Evolutionary conservation across 2,329 filamentous ascomycete species (phyloP).

Genomic region (Daldinia eschscholtzii): DNA sequence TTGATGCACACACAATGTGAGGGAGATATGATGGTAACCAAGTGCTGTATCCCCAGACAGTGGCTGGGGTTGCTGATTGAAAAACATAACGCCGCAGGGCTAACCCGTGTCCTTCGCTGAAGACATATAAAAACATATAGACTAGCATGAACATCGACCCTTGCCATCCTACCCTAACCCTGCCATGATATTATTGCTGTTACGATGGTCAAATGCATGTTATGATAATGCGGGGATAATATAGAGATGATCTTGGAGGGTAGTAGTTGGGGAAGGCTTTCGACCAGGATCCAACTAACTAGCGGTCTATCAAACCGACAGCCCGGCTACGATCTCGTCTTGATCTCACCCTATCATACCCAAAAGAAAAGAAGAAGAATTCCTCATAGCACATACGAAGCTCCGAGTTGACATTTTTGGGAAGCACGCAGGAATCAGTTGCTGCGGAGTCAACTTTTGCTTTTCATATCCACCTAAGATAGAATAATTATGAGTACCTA

Average conservation of each 20-base stretch:
- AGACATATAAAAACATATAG: background rate
- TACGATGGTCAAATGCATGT: slow-evolving; percentile 32
- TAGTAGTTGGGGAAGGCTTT: slow-evolving; percentile 11
- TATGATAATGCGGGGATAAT: slow-evolving; percentile 39
- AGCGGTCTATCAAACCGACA: slow-evolving; percentile 42
- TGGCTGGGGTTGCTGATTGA: slow-evolving; percentile 27
- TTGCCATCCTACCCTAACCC: slow-evolving; percentile 18
- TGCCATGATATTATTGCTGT: slow-evolving; percentile 11
- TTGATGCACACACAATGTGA: slow-evolving; percentile 12
- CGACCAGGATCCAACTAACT: slow-evolving; percentile 34
- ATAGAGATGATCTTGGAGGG: slow-evolving; percentile 27
- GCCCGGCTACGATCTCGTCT: slow-evolving; percentile 30
- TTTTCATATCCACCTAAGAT: background rate
- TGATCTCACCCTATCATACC: slow-evolving; percentile 38
- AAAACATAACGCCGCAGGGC: slow-evolving; percentile 12
- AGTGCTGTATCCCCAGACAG: slow-evolving; percentile 15
- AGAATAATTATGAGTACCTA: background rate
- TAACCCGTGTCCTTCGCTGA: slow-evolving; percentile 17
- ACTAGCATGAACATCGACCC: slow-evolving; percentile 6
- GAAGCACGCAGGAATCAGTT: slow-evolving; percentile 19
- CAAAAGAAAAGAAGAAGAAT: slow-evolving; percentile 32
- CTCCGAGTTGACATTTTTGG: slow-evolving; percentile 37
- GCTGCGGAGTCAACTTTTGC: slow-evolving; percentile 10
- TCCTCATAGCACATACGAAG: slow-evolving; percentile 25
- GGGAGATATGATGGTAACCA: slow-evolving; percentile 30